Evolutionary conservation across 2,329 filamentous ascomycete species (phyloP).

Genomic region (Pseudocercospora macadamiae): DNA sequence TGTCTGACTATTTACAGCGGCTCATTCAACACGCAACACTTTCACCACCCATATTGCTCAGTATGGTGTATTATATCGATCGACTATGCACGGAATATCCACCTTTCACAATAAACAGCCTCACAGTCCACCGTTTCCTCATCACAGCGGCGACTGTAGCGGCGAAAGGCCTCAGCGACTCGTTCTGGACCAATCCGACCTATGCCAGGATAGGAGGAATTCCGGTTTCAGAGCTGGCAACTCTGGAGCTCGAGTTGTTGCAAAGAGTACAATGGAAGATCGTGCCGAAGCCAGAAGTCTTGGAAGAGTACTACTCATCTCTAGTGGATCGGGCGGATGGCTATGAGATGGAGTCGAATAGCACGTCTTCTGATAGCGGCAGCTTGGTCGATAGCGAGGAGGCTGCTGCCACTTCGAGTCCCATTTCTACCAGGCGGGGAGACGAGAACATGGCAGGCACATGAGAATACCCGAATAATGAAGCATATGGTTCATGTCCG

Average conservation of each 20-base stretch:
- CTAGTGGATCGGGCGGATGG: constrained; percentile 71
- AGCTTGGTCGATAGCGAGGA: constrained; percentile 21
- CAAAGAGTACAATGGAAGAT: constrained; percentile 95
- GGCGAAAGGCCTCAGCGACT: constrained; percentile 92
- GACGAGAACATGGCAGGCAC: constrained; percentile 21
- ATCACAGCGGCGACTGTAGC: constrained; percentile 96
- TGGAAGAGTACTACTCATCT: constrained; percentile 91
- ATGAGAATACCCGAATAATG: not conserved
- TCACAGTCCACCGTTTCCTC: constrained; percentile 95
- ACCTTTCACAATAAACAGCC: constrained; percentile 92
- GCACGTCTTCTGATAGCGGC: constrained; percentile 24
- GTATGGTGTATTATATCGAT: constrained; percentile 99
- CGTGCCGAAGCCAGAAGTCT: constrained; percentile 88
- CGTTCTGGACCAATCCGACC: constrained; percentile 97
- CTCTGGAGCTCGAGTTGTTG: constrained; percentile 91
- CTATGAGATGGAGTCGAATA: constrained; percentile 54
- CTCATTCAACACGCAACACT: constrained; percentile 92
- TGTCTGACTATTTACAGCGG: constrained; percentile 89
- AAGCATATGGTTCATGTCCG: no score
- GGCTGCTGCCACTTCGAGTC: not conserved
- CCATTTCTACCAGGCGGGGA: not conserved
- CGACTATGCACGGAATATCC: constrained; percentile 88
- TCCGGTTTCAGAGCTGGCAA: constrained; percentile 82
- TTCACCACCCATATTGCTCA: constrained; percentile 88
- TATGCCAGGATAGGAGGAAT: constrained; percentile 95